Conservation (phyloP, 2,329 filamentous ascomycete genomes). For the Botrytis byssoidea region DNA sequence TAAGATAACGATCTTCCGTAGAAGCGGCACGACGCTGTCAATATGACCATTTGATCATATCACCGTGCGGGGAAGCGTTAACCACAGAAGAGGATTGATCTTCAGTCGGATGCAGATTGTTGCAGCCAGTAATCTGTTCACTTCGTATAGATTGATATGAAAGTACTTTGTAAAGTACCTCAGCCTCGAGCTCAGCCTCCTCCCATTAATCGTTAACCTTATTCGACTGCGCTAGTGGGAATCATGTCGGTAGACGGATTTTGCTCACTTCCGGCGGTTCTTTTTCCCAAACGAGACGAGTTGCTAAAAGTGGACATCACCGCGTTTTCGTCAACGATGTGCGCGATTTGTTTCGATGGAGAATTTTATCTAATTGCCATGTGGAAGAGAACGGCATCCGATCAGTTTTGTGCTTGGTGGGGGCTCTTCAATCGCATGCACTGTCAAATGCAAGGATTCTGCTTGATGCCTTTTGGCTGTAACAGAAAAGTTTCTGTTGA, state of each 20-base stretch:
- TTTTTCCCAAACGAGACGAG: background rate
- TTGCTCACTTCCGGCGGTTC: background rate
- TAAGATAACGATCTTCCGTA: background rate
- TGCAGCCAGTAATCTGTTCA: background rate
- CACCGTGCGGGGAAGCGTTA: background rate
- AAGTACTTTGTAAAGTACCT: background rate
- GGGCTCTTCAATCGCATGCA: background rate
- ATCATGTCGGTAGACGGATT: conserved; percentile 10
- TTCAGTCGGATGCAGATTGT: background rate
- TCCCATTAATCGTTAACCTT: background rate
- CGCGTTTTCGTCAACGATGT: background rate
- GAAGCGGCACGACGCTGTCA: background rate
- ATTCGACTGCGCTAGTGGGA: background rate
- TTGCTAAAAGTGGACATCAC: background rate
- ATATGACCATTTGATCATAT: background rate
- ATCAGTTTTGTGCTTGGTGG: background rate
- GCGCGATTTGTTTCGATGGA: conserved; percentile 1
- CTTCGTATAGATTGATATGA: background rate
- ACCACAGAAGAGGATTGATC: background rate
- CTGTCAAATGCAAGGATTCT: background rate
- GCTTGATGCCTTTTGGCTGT: background rate
- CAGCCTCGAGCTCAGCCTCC: background rate
- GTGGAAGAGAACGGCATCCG: background rate
- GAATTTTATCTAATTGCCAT: background rate
- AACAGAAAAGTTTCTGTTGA: background rate